phyloP scores from a whole-genome alignment of 148 eudicot species.

The Fagopyrum tataricum region DNA sequence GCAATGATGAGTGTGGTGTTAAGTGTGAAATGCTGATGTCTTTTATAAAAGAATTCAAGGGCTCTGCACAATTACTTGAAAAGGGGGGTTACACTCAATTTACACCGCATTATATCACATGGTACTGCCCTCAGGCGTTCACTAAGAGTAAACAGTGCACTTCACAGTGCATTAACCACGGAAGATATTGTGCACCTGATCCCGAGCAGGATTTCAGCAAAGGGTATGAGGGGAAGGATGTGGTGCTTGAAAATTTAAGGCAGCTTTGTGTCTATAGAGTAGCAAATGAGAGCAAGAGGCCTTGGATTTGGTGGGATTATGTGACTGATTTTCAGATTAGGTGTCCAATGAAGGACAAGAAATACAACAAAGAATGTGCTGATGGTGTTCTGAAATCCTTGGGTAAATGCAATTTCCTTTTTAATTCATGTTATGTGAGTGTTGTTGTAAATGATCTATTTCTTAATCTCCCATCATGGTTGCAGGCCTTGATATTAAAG shows the following conservation, averaged over 20 bases:
- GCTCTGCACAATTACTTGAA: conserved; percentile 83
- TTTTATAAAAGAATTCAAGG: conserved; percentile 82
- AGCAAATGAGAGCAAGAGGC: conserved; percentile 66
- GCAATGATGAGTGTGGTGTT: conserved; percentile 89
- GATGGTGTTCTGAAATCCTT: conserved; percentile 68
- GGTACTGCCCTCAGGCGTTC: conserved; percentile 94
- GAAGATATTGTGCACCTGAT: conserved; percentile 96
- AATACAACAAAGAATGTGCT: conserved; percentile 87
- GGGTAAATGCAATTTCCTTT: conserved; percentile 30
- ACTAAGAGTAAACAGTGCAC: conserved; percentile 87
- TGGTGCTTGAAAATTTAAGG: conserved; percentile 81
- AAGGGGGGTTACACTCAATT: conserved; percentile 89
- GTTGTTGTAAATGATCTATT: background rate
- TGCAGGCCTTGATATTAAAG: conserved; percentile 70
- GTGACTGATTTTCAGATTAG: conserved; percentile 92
- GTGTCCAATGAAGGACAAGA: conserved; percentile 94
- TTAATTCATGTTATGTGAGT: background rate
- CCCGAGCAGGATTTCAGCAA: conserved; percentile 89
- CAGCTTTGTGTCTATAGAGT: conserved; percentile 81
- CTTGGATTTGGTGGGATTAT: conserved; percentile 98
- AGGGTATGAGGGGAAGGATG: conserved; percentile 93
- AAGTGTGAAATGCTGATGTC: conserved; percentile 91
- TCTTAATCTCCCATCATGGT: conserved; percentile 12
- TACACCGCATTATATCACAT: conserved; percentile 89
- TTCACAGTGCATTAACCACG: conserved; percentile 89